Conservation (phyloP, 768 basidiomycete genomes). For the Suillus americanus region DNA sequence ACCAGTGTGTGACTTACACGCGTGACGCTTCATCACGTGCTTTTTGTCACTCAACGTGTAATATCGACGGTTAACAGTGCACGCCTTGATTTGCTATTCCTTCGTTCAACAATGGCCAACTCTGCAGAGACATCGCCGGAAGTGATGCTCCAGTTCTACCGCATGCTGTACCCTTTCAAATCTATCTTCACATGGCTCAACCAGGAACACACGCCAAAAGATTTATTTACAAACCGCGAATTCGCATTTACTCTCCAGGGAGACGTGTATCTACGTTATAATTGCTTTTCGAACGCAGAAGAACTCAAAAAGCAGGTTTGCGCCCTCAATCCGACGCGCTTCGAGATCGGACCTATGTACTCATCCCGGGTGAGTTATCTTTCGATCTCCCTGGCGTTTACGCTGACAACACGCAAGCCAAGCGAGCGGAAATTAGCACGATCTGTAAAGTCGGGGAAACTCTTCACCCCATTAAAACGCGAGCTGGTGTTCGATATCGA, state of each 20-base stretch:
- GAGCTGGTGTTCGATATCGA: constrained; percentile 99
- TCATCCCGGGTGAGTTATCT: constrained; percentile 65
- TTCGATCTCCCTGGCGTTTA: not conserved
- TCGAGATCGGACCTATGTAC: constrained; percentile 97
- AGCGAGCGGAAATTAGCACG: constrained; percentile 84
- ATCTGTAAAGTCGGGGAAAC: constrained; percentile 30
- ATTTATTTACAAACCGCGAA: constrained; percentile 90
- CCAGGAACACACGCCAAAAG: constrained; percentile 77
- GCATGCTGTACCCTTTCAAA: constrained; percentile 91
- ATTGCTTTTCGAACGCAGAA: constrained; percentile 81
- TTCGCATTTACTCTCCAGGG: constrained; percentile 91
- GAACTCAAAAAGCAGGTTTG: constrained; percentile 92
- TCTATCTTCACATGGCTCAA: constrained; percentile 94
- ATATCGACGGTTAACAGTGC: not conserved
- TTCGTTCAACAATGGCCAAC: constrained; percentile 8
- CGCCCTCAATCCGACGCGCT: constrained; percentile 84
- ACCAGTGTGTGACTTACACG: constrained; percentile 7
- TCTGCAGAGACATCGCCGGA: constrained; percentile 46
- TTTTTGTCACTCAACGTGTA: constrained; percentile 10
- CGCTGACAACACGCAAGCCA: constrained; percentile 52
- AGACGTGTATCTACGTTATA: constrained; percentile 93
- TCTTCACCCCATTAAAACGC: constrained; percentile 73
- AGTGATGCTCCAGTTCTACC: constrained; percentile 80
- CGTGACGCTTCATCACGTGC: constrained; percentile 20
- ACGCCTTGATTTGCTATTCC: constrained; percentile 6